Percentiles rank a stretch among this genome's conserved stretches.
These are phyloP conservation scores for Mucor racemosus DNA, from an alignment of 371 early-diverging fungal species.

Conservation along the genomic window DNA sequence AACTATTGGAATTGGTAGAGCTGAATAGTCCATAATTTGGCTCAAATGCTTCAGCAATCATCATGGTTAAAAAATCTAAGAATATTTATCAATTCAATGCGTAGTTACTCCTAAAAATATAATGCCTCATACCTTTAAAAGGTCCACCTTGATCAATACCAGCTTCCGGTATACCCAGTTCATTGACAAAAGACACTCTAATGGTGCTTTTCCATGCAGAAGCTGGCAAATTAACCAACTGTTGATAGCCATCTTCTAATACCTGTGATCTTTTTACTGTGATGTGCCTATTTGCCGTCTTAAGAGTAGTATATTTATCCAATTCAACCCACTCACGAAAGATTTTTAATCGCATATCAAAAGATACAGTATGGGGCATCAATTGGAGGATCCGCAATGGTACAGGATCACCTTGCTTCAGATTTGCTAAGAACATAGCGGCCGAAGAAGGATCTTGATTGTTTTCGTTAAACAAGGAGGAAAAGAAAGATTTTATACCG, in stretches of 20 bases:
- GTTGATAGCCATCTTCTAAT: slow-evolving; percentile 82
- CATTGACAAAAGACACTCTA: slow-evolving; percentile 82
- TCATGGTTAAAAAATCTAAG: slow-evolving; percentile 82
- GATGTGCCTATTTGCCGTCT: slow-evolving; percentile 40
- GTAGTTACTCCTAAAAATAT: background rate
- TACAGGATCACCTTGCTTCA: slow-evolving; percentile 56
- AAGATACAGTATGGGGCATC: slow-evolving; percentile 87
- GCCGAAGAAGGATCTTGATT: slow-evolving; percentile 8
- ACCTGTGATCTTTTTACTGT: slow-evolving; percentile 72
- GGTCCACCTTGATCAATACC: slow-evolving; percentile 95
- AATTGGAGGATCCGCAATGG: slow-evolving; percentile 73
- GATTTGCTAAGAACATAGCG: slow-evolving; percentile 35
- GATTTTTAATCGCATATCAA: slow-evolving; percentile 77
- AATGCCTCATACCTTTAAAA: slow-evolving; percentile 67
- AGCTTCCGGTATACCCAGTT: slow-evolving; percentile 73
- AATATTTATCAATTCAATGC: slow-evolving; percentile 22
- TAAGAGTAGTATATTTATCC: slow-evolving; percentile 46
- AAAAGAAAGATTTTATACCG: slow-evolving; percentile 31
- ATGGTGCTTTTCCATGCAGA: slow-evolving; percentile 74
- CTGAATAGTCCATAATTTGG: slow-evolving; percentile 73
- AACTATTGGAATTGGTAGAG: slow-evolving; percentile 66
- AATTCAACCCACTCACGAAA: slow-evolving; percentile 75
- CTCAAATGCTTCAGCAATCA: slow-evolving; percentile 81
- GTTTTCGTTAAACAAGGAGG: background rate
- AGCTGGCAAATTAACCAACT: slow-evolving; percentile 56